A percentile compares a stretch with the other conserved stretches of the same genome.
Conservation (phyloP, 2,329 filamentous ascomycete genomes). For the Neoscytalidium dimidiatum region DNA sequence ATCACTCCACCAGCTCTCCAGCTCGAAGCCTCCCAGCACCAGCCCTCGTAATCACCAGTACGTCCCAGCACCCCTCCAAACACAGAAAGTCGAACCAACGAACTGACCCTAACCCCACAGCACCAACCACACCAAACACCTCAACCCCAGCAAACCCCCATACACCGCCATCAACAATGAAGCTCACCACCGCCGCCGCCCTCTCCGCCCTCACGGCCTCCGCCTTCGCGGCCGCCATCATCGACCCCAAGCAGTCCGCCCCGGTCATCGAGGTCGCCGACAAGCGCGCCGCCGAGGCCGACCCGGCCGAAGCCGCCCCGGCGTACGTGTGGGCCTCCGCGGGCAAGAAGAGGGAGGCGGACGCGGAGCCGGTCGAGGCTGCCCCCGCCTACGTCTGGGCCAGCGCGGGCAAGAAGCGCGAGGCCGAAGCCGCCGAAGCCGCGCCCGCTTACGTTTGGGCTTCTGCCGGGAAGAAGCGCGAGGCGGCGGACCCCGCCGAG, state of each 20-base stretch:
- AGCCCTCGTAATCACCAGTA: neutral
- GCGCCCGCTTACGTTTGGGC: neutral
- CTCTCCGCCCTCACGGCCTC: neutral
- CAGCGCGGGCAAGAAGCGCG: neutral
- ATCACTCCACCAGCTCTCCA: neutral
- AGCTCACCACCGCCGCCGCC: neutral
- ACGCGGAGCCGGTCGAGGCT: neutral
- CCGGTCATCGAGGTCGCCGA: neutral
- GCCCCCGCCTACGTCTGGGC: neutral
- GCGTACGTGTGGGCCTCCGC: neutral
- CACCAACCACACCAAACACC: neutral
- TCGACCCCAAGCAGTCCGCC: neutral
- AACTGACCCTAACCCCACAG: neutral
- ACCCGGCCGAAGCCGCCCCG: neutral
- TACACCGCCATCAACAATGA: neutral
- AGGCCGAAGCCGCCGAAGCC: neutral
- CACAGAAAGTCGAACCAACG: neutral
- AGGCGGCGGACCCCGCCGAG: neutral
- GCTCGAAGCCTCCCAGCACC: neutral
- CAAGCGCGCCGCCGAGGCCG: neutral
- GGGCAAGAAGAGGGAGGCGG: neutral
- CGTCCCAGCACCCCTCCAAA: neutral
- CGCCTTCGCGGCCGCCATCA: neutral
- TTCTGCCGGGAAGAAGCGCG: neutral
- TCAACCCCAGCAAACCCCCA: neutral